Conservation (phyloP, 2,329 filamentous ascomycete genomes). For the Ceratocystis diversiconidia region DNA sequence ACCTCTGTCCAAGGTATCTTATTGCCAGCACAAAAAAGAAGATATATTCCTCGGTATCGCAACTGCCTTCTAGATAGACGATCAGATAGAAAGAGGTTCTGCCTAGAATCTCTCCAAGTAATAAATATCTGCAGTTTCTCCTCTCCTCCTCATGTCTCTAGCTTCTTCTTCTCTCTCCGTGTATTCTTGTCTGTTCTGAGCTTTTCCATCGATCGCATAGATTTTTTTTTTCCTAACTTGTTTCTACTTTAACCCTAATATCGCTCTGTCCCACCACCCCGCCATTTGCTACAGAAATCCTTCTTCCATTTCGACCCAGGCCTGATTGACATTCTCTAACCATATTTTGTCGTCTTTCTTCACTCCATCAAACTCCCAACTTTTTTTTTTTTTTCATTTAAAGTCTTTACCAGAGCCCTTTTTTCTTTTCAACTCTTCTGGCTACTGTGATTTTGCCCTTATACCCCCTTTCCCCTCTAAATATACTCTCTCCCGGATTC, state of each 20-base stretch:
- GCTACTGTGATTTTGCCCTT: neutral
- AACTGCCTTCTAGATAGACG: neutral
- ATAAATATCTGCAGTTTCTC: neutral
- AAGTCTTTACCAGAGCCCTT: conserved; percentile 14
- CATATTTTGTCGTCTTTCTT: conserved; percentile 9
- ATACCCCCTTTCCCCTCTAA: neutral
- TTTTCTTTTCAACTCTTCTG: conserved; percentile 9
- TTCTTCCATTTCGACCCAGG: conserved; percentile 8
- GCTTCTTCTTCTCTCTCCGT: neutral
- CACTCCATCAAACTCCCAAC: conserved; percentile 13
- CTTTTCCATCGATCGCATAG: neutral
- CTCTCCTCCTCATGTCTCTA: neutral
- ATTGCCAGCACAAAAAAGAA: neutral
- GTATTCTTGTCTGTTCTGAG: neutral
- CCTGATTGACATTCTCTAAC: conserved; percentile 11
- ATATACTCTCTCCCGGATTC: conserved; percentile 12
- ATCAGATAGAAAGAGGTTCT: neutral
- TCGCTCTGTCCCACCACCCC: conserved; percentile 9
- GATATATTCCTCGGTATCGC: neutral
- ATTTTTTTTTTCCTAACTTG: neutral
- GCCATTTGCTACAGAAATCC: conserved; percentile 15
- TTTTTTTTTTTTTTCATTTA: conserved; percentile 10
- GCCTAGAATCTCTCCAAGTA: neutral
- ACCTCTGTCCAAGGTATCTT: neutral
- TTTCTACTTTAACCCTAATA: neutral